Evolutionary conservation across 164 flowering plant genomes (phyloP), one percentile per base, ranked within the genome.

Genomic region (Magnolia kwangsiensis): DNA sequence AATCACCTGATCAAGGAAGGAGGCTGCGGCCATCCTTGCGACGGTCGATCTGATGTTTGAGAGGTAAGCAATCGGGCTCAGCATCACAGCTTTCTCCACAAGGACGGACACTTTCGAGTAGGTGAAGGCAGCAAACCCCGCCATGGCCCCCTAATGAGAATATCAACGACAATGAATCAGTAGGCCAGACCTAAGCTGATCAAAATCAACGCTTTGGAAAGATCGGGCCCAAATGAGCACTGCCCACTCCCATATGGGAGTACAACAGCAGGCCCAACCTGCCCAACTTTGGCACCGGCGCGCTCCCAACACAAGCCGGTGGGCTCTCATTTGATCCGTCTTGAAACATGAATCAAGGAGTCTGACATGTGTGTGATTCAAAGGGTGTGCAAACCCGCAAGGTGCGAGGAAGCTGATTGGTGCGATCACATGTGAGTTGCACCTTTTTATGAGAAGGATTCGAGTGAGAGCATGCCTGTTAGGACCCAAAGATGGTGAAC

Each of bases 81-180:
- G 63, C 71, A 75, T 75, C 49, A 75, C 71, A n/a, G 77, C 71
- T 63, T 66, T 75, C 37, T 75, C 77, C 20, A 75, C 71, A 50
- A 75, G 24, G 11, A 2, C 21, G 1, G 63, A 49, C 21, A 75
- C n/a, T 31, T 67, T 65, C 59, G 21, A 24, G 20, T 66, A 37
- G 21, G 71, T 65, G 71, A 75, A 75, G 2, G 77, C 70, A 4
- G 77, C 61, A 75, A 75, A 66, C 3, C 77, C 77, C 16, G 63
- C 71, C 77, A 75, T 66, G 9, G 71, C 21, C 1, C 77, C 77
- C 77, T 75, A 45, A 13, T 10, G 18, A 13, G 50, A 69, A 29
- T 49, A 69, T 31, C 72, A 49, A 13, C 7, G 14, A 69, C 50
- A 0, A 65, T 20, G 2, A 8, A 19, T 65, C 5, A 19, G 10